Evolutionary conservation across 139 green algal genomes (phyloP), one percentile per base, ranked within the genome.

Genomic region (Raphidocelis subcapitata): DNA sequence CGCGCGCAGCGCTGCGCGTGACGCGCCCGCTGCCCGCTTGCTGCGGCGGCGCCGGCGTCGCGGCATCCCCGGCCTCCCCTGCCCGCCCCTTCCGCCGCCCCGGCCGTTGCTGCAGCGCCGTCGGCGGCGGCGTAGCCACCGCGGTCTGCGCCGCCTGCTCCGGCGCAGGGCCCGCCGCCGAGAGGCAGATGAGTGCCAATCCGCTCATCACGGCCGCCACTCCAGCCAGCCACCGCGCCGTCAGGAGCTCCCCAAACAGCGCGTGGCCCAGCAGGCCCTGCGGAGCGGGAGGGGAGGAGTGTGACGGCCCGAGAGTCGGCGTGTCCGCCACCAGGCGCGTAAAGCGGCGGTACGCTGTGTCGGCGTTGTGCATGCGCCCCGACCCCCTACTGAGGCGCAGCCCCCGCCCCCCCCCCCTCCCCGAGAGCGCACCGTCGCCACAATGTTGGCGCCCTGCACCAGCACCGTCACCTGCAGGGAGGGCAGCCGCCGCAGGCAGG

Each of bases 391-490:
- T n/a, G n/a, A n/a, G n/a, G n/a, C n/a, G n/a, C n/a, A n/a, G n/a
- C n/a, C n/a, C n/a, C n/a, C n/a, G n/a, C n/a, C n/a, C n/a, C n/a
- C n/a, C n/a, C n/a, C n/a, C n/a, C n/a, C n/a, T n/a, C n/a, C n/a
- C n/a, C n/a, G n/a, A n/a, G n/a, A n/a, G n/a, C 77, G n/a, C 37
- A 83, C 77, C 68, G 74, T 77, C 31, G 28, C 41, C 2, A 56
- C n/a, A 18, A 82, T 65, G 65, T 85, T 85, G 65, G 74, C 59
- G 3, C 69, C 69, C 33, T 76, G 79, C 65, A 74, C 82, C 69
- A 73, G 33, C 18, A 85, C 69, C 0, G 74, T 82, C 16, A 74
- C 79, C 8, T 79, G 79, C 52, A 82, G 52, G 1, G 79, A 82
- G 0, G 79, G 74, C 79, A 82, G 66, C 12, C 51, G 16, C 41